phyloP scores from a whole-genome alignment of 176 grass and related monocot species.

The Aegilops umbellulata region DNA sequence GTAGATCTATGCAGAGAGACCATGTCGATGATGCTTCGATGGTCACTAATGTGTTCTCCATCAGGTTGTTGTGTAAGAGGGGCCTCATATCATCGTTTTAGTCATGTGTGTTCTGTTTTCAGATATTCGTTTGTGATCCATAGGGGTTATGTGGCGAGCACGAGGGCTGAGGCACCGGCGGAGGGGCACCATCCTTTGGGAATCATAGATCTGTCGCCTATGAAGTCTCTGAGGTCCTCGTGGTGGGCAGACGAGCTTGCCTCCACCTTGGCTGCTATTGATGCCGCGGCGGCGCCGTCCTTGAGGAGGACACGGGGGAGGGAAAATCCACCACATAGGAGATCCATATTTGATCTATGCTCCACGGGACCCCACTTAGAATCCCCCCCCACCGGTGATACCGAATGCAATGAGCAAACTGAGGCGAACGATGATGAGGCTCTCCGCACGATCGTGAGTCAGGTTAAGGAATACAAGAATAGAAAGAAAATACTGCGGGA shows the following conservation, averaged over 20 bases:
- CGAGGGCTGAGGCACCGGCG: slow-evolving; percentile 1
- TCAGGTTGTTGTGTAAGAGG: slow-evolving; percentile 22
- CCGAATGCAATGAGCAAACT: neutral
- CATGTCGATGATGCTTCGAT: neutral
- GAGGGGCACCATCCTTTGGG: neutral
- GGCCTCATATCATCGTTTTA: neutral
- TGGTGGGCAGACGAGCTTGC: slow-evolving; percentile 58
- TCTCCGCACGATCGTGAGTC: neutral
- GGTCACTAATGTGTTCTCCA: slow-evolving; percentile 36
- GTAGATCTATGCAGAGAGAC: neutral
- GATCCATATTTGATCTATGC: slow-evolving; percentile 49
- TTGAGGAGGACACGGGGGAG: neutral
- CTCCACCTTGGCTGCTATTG: neutral
- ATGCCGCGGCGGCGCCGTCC: no score
- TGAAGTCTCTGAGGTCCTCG: slow-evolving; percentile 36
- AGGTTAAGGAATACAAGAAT: slow-evolving; percentile 11
- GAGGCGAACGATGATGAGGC: neutral
- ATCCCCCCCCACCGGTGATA: neutral
- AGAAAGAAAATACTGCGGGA: neutral
- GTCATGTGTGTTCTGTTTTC: neutral
- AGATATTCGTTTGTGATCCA: slow-evolving; percentile 1
- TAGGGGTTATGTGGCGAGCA: slow-evolving; percentile 34
- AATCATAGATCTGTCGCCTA: slow-evolving; percentile 26
- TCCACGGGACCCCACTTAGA: slow-evolving; percentile 33
- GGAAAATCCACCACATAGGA: slow-evolving; percentile 46